Conservation (phyloP, 495 filamentous ascomycete genomes). For the Aspergillus coremiiformis region DNA sequence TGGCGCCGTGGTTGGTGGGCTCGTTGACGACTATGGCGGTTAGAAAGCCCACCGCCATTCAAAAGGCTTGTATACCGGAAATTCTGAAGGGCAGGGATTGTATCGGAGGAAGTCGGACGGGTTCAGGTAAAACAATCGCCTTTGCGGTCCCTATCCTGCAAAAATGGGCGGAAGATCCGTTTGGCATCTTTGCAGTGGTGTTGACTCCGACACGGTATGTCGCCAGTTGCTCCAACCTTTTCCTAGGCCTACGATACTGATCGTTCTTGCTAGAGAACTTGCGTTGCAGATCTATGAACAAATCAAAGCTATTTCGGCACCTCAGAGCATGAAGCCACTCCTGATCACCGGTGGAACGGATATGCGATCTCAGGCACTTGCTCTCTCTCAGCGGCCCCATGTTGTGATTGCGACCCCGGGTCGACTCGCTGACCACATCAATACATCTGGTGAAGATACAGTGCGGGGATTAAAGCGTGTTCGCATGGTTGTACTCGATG, state of each 20-base stretch:
- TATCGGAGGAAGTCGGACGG: slow-evolving; percentile 88
- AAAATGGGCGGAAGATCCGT: slow-evolving; percentile 85
- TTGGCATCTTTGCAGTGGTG: slow-evolving; percentile 82
- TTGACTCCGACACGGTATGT: slow-evolving; percentile 78
- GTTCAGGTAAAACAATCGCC: slow-evolving; percentile 98
- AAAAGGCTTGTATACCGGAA: slow-evolving; percentile 81
- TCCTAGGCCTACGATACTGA: background rate
- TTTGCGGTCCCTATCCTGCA: slow-evolving; percentile 92
- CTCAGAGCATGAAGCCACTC: slow-evolving; percentile 74
- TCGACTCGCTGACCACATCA: slow-evolving; percentile 88
- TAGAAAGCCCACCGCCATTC: slow-evolving; percentile 81
- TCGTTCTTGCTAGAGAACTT: slow-evolving; percentile 56
- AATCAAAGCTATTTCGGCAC: slow-evolving; percentile 80
- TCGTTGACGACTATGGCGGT: slow-evolving; percentile 84
- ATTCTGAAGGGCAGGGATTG: slow-evolving; percentile 87
- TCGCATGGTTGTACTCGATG: slow-evolving; percentile 85
- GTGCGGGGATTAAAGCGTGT: slow-evolving; percentile 68
- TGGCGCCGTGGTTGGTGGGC: slow-evolving; percentile 83
- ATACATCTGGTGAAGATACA: slow-evolving; percentile 82
- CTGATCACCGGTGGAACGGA: slow-evolving; percentile 88
- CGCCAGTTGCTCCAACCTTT: background rate
- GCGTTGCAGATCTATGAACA: slow-evolving; percentile 96
- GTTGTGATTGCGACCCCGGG: slow-evolving; percentile 93
- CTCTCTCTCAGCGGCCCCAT: slow-evolving; percentile 73
- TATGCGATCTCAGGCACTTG: slow-evolving; percentile 84